Evolutionary conservation across 2,329 filamentous ascomycete genomes (phyloP).

Genomic region (Calonectria leucothoes): DNA sequence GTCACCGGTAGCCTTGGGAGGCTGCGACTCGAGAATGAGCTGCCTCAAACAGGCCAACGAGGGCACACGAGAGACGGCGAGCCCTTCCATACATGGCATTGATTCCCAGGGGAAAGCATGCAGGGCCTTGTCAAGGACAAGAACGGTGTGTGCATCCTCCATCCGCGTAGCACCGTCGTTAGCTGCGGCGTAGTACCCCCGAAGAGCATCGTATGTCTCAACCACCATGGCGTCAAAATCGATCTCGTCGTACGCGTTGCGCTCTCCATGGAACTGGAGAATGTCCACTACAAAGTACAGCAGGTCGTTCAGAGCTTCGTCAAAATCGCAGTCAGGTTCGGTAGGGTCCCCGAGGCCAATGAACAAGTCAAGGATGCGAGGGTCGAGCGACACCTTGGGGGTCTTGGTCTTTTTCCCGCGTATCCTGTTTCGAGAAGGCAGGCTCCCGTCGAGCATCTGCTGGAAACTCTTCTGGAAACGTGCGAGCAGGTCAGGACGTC

Average conservation of each 20-base stretch:
- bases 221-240: conserved; percentile 94
- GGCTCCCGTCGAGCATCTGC: conserved; percentile 81
- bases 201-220: conserved; percentile 86
- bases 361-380: conserved; percentile 85
- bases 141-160: conserved; percentile 76
- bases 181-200: conserved; percentile 75
- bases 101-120: conserved; percentile 98
- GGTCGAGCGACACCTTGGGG: conserved; percentile 62
- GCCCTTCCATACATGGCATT: conserved; percentile 82
- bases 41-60: conserved; percentile 86
- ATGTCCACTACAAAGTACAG: conserved; percentile 98
- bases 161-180: conserved; percentile 54
- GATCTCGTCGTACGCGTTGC: conserved; percentile 97
- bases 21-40: conserved; percentile 69
- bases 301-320: conserved; percentile 90
- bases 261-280: conserved; percentile 94
- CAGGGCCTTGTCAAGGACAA: conserved; percentile 91
- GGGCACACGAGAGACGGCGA: conserved; percentile 87
- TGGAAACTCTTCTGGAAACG: conserved; percentile 84
- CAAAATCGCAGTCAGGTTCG: conserved; percentile 76
- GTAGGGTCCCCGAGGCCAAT: conserved; percentile 83
- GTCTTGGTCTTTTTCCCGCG: conserved; percentile 63
- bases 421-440: conserved; percentile 82
- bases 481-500: conserved; percentile 72
- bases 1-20: conserved; percentile 19